Base-by-base conservation (phyloP, 108 stramenopile genomes). In the Bacterosira constricta region DNA sequence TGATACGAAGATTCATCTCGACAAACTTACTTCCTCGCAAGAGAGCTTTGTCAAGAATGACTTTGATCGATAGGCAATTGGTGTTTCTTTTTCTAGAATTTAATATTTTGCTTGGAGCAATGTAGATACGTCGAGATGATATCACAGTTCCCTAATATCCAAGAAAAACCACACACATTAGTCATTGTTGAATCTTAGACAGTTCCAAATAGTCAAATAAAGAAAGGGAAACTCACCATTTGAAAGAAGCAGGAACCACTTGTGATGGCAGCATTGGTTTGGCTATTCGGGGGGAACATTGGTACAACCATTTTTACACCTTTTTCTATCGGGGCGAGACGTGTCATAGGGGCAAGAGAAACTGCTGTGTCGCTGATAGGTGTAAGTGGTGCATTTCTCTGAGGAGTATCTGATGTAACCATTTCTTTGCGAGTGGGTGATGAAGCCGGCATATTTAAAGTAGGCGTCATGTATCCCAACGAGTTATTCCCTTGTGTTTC, bases 221-320 rank as follows among this genome's bases (percentile, higher is more conserved):
- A 21, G 34, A 29, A n/a, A 27, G 27, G 13, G 26, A 5, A 31
- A 44, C 65, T 30, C 30, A 75, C 91, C 90, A 95, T 88, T 69
- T 95, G 94, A 68, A 80, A 63, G 38, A 72, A 67, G 44, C 65
- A 63, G 41, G 54, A 37, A 52, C 34, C 44, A 32, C 47, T 67
- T 69, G 53, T 56, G 49, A 34, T 20, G 44, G 6, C 69, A 38
- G 36, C 65, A 69, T 11, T 34, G 49, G 42, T 39, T 69, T 68
- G 37, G 39, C 36, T 35, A 50, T 81, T 55, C 4, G 73, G 57
- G n/a, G 94, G 83, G 35, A 90, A 81, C 44, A 95, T 51, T 15
- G 94, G 94, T 17, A 92, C 91, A 34, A 85, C 85, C 23, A 95
- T 86, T 73, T 92, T 95, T 6, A 90, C 86, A 39, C 52, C 72